phyloP scores from a whole-genome alignment of 192 early-diverging fungal species.

The Umbelopsis sp. region DNA sequence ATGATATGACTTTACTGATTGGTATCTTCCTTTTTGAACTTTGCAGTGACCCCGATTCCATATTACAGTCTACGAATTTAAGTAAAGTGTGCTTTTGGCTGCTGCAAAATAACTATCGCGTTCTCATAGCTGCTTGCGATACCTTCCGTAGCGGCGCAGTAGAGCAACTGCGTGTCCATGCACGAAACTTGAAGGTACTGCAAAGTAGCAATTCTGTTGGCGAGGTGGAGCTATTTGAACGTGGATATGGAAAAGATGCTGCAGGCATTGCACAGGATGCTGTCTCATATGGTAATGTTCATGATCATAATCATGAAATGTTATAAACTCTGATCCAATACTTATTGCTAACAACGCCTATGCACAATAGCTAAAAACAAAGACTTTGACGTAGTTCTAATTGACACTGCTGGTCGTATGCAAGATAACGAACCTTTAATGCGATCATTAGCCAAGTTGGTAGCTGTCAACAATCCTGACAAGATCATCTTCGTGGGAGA shows the following conservation, averaged over 20 bases:
- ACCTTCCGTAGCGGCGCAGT: slow-evolving; percentile 96
- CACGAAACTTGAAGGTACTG: slow-evolving; percentile 82
- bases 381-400: slow-evolving; percentile 87
- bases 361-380: slow-evolving; percentile 57
- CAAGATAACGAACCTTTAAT: slow-evolving; percentile 98
- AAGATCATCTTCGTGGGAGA: slow-evolving; percentile 98
- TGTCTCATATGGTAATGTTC: slow-evolving; percentile 66
- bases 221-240: slow-evolving; percentile 88
- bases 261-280: slow-evolving; percentile 96
- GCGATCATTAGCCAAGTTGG: slow-evolving; percentile 93
- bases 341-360: neutral
- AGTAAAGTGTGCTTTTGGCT: slow-evolving; percentile 96
- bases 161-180: slow-evolving; percentile 92
- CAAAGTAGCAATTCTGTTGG: slow-evolving; percentile 47
- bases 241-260: slow-evolving; percentile 96
- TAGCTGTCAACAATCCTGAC: slow-evolving; percentile 88
- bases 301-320: neutral
- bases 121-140: slow-evolving; percentile 95
- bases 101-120: slow-evolving; percentile 85
- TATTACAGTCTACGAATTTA: slow-evolving; percentile 82
- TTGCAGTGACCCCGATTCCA: neutral
- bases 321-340: neutral
- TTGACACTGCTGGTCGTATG: slow-evolving; percentile 98
- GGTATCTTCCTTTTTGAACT: neutral
- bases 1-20: slow-evolving; percentile 2